phyloP scores from a whole-genome alignment of 176 grass and related monocot species.

The Coix lacrymajobi region DNA sequence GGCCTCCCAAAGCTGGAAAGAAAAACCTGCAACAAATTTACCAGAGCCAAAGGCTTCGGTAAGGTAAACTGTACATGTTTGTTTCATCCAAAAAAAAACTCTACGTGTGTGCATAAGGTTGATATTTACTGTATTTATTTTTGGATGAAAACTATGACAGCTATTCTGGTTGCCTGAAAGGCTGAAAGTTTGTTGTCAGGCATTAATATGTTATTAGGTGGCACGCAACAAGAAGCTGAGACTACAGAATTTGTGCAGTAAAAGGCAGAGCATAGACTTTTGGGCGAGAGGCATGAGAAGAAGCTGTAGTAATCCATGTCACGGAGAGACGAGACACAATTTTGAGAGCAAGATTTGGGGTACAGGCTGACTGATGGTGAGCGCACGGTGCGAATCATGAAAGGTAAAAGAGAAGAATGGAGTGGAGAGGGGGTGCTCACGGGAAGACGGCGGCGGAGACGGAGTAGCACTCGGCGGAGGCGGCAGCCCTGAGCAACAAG shows the following conservation, averaged over 20 bases:
- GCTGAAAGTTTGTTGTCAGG: background rate
- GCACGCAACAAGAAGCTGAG: background rate
- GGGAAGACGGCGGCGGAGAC: conserved; percentile 48
- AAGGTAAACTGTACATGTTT: background rate
- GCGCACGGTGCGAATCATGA: background rate
- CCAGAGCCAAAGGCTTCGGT: background rate
- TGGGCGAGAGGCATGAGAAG: background rate
- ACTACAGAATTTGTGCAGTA: background rate
- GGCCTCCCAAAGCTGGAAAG: conserved; percentile 83
- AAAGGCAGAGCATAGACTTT: background rate
- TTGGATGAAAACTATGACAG: too few relatives aligned
- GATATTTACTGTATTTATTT: too few relatives aligned
- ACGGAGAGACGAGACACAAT: background rate
- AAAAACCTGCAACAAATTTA: conserved; percentile 59
- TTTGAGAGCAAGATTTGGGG: background rate
- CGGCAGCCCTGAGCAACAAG: conserved; percentile 25
- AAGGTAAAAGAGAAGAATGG: background rate
- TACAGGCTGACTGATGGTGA: background rate
- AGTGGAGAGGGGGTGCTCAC: conserved; percentile 21
- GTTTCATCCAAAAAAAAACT: background rate
- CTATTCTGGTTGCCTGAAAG: background rate
- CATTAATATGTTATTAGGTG: background rate
- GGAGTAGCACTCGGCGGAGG: conserved; percentile 48
- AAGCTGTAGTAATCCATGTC: background rate
- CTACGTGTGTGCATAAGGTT: too few relatives aligned